Evolutionary conservation across 179 eudicot species (phyloP).

Genomic region (Patellifolia procumbens): DNA sequence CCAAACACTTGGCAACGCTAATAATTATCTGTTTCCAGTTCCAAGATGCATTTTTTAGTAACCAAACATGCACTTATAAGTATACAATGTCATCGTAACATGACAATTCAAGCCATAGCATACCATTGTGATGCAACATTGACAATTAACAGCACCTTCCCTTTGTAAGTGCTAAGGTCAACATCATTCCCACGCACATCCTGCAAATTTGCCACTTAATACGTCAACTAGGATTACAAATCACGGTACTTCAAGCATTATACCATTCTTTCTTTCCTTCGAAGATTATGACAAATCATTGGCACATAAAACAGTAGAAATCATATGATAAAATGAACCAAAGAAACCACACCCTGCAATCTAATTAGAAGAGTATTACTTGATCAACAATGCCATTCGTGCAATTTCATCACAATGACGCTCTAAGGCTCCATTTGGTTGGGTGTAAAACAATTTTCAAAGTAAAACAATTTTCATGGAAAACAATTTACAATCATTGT

Average conservation of each 20-base stretch:
- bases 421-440: too few species aligned
- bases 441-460: too few species aligned
- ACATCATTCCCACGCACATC: slow-evolving; percentile 86
- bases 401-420: not conserved
- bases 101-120: slow-evolving; percentile 2
- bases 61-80: not conserved
- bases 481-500: too few species aligned
- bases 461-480: too few species aligned
- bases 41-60: too few species aligned
- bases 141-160: slow-evolving; percentile 80
- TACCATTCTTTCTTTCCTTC: not conserved
- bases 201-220: slow-evolving; percentile 36
- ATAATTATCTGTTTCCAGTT: too few species aligned
- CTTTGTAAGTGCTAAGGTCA: slow-evolving; percentile 75
- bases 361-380: not conserved
- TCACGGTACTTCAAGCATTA: not conserved
- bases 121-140: slow-evolving; percentile 98
- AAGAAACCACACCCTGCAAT: not conserved
- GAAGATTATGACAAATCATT: not conserved
- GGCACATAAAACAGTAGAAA: not conserved
- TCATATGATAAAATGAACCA: not conserved
- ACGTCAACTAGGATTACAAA: slow-evolving; percentile 2
- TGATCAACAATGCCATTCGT: not conserved
- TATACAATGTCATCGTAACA: not conserved
- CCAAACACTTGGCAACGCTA: too few species aligned